Base-by-base conservation (phyloP, 805 yeast genomes). In the Candida railenensis region DNA sequence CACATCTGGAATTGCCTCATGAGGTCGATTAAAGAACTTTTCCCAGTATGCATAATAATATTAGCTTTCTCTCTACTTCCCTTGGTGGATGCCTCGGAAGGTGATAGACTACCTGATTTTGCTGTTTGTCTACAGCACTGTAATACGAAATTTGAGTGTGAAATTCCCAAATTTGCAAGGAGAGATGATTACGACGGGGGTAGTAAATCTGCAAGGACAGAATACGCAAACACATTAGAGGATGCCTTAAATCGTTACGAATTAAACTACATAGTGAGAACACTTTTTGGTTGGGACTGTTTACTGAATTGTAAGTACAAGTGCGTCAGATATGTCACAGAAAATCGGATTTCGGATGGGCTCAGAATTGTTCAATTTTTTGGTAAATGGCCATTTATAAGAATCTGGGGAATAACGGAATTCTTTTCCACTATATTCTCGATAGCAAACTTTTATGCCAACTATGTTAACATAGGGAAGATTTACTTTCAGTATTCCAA, bases 351-450 rank as follows among this genome's bases (percentile, higher is more conserved):
- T 20, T 37, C 30, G 4, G 20, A 41, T 0, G 62, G 60, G 2
- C 49, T 54, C 7, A 59, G 59, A 3, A 54, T 65, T 52, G 74
- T 70, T n/a, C 73, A 72, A 48, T 72, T 70, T 49, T 57, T 59
- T 42, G 77, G 77, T 3, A 72, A 72, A 50, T 72, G 77, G 77
- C 76, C 76, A 3, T 72, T 72, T 44, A 46, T 42, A 4, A 53
- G 76, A 25, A 54, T 71, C 1, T 55, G 63, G 28, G 76, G 74
- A 1, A 54, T 65, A 19, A 68, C 70, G 21, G 77, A 72, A 47
- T 25, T 69, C 22, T 59, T 62, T 32, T 66, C 72, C 34, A 59
- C 59, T 12, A 25, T 70, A 4, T 69, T 72, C 45, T 67, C 73
- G 9, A 20, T 66, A 18, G 67, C 63, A 8, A 72, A 72, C 46